Evolutionary conservation across 2,329 filamentous ascomycete species (phyloP).

Genomic region (Aphanocladium album): DNA sequence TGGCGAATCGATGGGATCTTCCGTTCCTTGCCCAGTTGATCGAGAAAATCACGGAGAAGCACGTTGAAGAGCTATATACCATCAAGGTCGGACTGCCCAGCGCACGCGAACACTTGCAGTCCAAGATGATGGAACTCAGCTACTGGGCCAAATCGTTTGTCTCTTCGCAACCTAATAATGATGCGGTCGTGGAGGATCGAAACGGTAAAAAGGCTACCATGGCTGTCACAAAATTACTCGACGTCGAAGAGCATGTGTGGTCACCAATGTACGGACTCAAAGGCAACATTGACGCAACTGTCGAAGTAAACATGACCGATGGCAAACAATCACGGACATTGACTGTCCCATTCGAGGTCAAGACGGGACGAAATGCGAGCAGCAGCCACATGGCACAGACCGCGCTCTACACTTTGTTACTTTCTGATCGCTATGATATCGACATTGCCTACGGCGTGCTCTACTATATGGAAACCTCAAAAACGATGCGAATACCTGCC

Average conservation of each 20-base stretch:
- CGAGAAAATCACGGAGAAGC: conserved; percentile 62
- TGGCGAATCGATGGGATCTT: conserved; percentile 74
- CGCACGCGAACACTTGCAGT: conserved; percentile 73
- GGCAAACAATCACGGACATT: conserved; percentile 61
- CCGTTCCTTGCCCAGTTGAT: conserved; percentile 63
- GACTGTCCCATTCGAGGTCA: conserved; percentile 90
- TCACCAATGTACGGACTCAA: conserved; percentile 96
- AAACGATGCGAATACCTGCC: conserved; percentile 78
- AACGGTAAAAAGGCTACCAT: conserved; percentile 72
- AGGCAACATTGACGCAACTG: conserved; percentile 94
- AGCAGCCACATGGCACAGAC: conserved; percentile 88
- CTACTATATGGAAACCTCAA: conserved; percentile 91
- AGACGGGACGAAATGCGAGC: conserved; percentile 82
- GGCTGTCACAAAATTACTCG: conserved; percentile 87
- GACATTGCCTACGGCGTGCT: conserved; percentile 85
- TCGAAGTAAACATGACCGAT: conserved; percentile 79
- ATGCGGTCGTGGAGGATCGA: conserved; percentile 73
- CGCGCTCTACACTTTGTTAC: conserved; percentile 82
- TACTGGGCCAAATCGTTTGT: conserved; percentile 83
- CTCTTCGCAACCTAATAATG: conserved; percentile 58
- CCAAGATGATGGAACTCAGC: conserved; percentile 76
- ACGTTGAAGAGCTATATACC: conserved; percentile 84
- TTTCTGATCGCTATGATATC: conserved; percentile 93
- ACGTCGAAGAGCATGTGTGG: conserved; percentile 98
- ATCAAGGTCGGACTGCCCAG: conserved; percentile 70